These are phyloP conservation scores for Rhizophora apiculata DNA, from an alignment of 345 rosid species.

Conservation along the genomic window DNA sequence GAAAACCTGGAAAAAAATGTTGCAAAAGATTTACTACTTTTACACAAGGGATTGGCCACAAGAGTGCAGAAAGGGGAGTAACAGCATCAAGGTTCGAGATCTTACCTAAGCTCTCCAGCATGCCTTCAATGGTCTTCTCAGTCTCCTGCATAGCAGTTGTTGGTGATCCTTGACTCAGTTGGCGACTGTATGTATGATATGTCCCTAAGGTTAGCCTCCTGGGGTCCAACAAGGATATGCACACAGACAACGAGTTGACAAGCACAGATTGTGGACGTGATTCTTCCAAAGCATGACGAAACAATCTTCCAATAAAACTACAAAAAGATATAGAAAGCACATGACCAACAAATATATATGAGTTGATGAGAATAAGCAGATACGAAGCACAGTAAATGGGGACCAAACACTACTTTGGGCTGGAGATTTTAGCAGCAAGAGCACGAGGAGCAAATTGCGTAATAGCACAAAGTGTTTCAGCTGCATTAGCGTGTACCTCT, in stretches of 20 bases:
- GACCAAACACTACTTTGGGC: constrained; percentile 52
- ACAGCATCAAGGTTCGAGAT: background rate
- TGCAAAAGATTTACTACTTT: background rate
- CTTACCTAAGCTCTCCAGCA: constrained; percentile 88
- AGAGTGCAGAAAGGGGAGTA: background rate
- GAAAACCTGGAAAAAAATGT: background rate
- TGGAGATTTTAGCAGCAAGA: constrained; percentile 72
- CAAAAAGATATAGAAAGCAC: constrained; percentile 15
- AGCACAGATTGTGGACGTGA: constrained; percentile 85
- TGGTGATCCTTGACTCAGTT: constrained; percentile 55
- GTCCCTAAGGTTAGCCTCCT: constrained; percentile 65
- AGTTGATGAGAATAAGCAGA: constrained; percentile 5
- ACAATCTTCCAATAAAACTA: constrained; percentile 83
- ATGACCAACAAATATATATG: constrained; percentile 10
- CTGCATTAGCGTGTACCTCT: constrained; percentile 93
- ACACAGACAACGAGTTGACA: constrained; percentile 79
- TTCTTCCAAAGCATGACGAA: constrained; percentile 75
- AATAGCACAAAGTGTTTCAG: constrained; percentile 84
- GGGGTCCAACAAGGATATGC: constrained; percentile 90
- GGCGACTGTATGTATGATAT: constrained; percentile 62
- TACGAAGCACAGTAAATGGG: background rate
- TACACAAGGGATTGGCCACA: background rate
- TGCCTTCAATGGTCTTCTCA: constrained; percentile 75
- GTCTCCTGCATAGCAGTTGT: constrained; percentile 60
- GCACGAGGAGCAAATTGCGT: constrained; percentile 82